phyloP scores from a whole-genome alignment of 108 stramenopile genomes.

The Discostella stelligeroides region DNA sequence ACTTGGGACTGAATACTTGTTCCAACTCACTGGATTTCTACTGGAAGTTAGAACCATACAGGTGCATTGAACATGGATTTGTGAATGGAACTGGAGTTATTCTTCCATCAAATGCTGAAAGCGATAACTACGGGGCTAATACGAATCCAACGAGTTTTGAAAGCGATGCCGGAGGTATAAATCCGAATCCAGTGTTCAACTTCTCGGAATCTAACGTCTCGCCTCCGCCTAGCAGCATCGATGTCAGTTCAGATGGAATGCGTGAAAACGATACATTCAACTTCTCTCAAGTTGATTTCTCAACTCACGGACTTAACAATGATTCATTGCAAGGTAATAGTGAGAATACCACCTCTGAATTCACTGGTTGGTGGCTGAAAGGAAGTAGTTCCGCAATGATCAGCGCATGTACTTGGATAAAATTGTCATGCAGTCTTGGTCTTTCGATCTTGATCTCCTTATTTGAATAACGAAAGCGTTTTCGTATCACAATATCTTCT shows the following conservation, averaged over 20 bases:
- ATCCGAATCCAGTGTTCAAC: no score
- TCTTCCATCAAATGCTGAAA: neutral
- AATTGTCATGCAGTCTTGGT: neutral
- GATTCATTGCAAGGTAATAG: neutral
- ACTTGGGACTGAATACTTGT: slow-evolving; percentile 34
- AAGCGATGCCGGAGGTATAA: neutral
- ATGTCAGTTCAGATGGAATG: no score
- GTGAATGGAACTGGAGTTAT: slow-evolving; percentile 17
- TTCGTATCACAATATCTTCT: no score
- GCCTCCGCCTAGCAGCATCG: no score
- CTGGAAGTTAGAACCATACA: neutral
- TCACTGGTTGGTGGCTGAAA: neutral
- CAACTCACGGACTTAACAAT: neutral
- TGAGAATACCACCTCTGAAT: neutral
- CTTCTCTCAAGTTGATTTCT: no score
- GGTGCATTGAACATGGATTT: neutral
- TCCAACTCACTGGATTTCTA: slow-evolving; percentile 18
- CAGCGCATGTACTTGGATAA: neutral
- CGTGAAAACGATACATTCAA: no score
- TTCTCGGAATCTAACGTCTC: no score
- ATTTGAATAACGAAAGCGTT: no score
- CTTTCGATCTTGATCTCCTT: no score
- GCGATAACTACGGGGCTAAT: neutral
- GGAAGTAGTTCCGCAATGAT: neutral
- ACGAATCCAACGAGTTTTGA: neutral